phyloP scores from a whole-genome alignment of 2,329 filamentous ascomycete species.

The Raffaelea arxii region DNA sequence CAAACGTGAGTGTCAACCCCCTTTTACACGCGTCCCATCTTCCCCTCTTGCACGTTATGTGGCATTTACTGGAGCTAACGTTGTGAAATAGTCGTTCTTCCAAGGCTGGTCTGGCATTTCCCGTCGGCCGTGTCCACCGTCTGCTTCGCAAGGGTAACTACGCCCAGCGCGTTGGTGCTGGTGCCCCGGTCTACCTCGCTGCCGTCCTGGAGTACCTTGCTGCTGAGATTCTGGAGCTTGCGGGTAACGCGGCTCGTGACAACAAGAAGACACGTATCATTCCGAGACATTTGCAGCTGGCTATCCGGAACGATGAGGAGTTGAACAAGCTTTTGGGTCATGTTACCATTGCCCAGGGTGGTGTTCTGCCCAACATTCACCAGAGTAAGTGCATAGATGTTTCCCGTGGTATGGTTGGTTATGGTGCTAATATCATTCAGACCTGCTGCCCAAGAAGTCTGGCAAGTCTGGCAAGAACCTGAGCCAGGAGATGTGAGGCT shows the following conservation, averaged over 20 bases:
- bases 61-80: slow-evolving; percentile 22
- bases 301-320: slow-evolving; percentile 99
- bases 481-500: slow-evolving; percentile 80
- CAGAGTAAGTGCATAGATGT: slow-evolving; percentile 59
- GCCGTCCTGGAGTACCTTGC: slow-evolving; percentile 98
- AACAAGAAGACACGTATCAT: slow-evolving; percentile 99
- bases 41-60: slow-evolving; percentile 6
- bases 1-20: slow-evolving; percentile 79
- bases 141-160: slow-evolving; percentile 99
- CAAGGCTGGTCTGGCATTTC: slow-evolving; percentile 98
- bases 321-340: slow-evolving; percentile 97
- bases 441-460: slow-evolving; percentile 99
- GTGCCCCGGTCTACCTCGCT: slow-evolving; percentile 93
- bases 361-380: slow-evolving; percentile 98
- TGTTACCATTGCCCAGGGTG: slow-evolving; percentile 95
- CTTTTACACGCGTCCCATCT: not conserved
- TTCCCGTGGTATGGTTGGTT: not conserved
- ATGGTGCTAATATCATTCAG: slow-evolving; percentile 36
- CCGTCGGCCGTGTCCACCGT: slow-evolving; percentile 98
- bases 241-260: slow-evolving; percentile 96
- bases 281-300: slow-evolving; percentile 94
- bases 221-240: slow-evolving; percentile 97
- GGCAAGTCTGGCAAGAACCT: slow-evolving; percentile 84
- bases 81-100: slow-evolving; percentile 72
- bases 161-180: slow-evolving; percentile 98